phyloP scores from a whole-genome alignment of 768 basidiomycete species.

The Russula olivacea region DNA sequence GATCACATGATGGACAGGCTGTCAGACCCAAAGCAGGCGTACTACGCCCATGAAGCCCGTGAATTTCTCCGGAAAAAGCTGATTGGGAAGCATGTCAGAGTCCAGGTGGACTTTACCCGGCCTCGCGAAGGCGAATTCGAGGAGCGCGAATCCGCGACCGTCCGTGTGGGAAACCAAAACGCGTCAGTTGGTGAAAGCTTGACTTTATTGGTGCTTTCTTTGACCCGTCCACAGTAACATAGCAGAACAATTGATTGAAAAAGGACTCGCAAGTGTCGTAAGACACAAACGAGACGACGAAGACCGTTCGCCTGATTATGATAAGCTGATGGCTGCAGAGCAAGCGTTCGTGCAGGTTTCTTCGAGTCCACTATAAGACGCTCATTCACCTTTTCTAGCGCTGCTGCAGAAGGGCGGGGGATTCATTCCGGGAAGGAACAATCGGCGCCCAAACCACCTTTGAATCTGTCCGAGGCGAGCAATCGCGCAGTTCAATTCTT shows the following conservation, averaged over 20 bases:
- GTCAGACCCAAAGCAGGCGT: constrained; percentile 79
- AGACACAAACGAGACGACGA: constrained; percentile 95
- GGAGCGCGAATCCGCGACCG: constrained; percentile 85
- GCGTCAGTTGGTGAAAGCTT: constrained; percentile 44
- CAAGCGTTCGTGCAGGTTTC: constrained; percentile 55
- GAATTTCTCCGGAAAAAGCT: constrained; percentile 90
- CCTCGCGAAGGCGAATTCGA: constrained; percentile 91
- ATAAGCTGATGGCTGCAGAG: constrained; percentile 93
- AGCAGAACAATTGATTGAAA: constrained; percentile 89
- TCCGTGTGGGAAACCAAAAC: constrained; percentile 78
- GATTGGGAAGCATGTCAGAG: constrained; percentile 82
- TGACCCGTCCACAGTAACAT: constrained; percentile 59
- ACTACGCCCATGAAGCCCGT: constrained; percentile 85
- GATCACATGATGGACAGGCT: constrained; percentile 42
- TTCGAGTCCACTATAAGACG: not conserved
- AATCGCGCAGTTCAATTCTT: constrained; percentile 82
- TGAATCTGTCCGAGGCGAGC: constrained; percentile 86
- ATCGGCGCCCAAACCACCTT: constrained; percentile 67
- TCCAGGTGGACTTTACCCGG: constrained; percentile 84
- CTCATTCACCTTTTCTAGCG: constrained; percentile 42
- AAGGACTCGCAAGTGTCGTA: constrained; percentile 83
- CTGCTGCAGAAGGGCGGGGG: constrained; percentile 69
- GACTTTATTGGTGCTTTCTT: not conserved
- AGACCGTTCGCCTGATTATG: constrained; percentile 91
- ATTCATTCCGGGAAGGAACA: constrained; percentile 92